These are phyloP conservation scores for Collybia mongolica DNA, from an alignment of 768 basidiomycete genomes.

Conservation along the genomic window DNA sequence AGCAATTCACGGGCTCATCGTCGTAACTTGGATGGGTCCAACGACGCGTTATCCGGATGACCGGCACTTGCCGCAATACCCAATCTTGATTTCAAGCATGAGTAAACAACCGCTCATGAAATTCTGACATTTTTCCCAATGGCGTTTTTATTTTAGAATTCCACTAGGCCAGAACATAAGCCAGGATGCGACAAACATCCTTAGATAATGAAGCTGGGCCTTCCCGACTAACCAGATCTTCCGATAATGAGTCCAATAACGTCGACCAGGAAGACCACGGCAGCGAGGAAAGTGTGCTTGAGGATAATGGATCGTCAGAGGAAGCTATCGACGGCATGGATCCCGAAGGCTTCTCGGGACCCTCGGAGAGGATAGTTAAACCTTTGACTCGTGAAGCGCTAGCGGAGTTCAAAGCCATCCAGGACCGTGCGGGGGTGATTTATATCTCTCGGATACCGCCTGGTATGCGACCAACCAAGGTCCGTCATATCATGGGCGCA, in stretches of 20 bases:
- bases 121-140: too few relatives aligned
- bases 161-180: too few relatives aligned
- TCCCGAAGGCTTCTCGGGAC: constrained; percentile 56
- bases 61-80: too few relatives aligned
- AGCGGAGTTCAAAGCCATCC: constrained; percentile 69
- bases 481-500: constrained; percentile 87
- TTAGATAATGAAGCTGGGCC: constrained; percentile 12
- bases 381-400: constrained; percentile 76
- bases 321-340: constrained; percentile 51
- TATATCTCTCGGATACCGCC: constrained; percentile 97
- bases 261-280: constrained; percentile 21
- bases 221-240: constrained; percentile 4
- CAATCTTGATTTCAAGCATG: too few relatives aligned
- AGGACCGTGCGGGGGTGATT: constrained; percentile 79
- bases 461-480: constrained; percentile 96
- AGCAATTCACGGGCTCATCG: too few relatives aligned
- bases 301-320: constrained; percentile 1
- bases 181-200: too few relatives aligned
- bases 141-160: too few relatives aligned
- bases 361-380: constrained; percentile 59
- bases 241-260: constrained; percentile 19
- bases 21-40: too few relatives aligned
- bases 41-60: too few relatives aligned
- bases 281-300: constrained; percentile 20
- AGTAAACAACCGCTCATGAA: too few relatives aligned